Base-by-base conservation (phyloP, 1,139 yeast species). In the Kodamaea arcana region DNA sequence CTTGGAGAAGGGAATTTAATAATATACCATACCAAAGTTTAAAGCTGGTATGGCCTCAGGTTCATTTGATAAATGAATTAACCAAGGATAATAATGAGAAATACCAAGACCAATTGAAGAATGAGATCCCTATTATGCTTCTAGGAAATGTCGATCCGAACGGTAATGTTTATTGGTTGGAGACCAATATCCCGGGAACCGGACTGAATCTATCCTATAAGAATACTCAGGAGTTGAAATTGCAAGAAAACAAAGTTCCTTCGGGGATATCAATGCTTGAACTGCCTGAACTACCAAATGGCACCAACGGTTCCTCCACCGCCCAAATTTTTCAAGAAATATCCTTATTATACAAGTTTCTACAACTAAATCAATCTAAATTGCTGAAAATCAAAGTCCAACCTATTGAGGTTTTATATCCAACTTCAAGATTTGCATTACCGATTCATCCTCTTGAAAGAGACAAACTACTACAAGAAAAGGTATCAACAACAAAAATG, bases 21-120 rank as follows among this genome's bases (percentile, higher is more conserved):
- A 42, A 46, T 3, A 38, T 45, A 10, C 51, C 51, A 17, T 56
- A 56, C 34, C 34, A 48, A 21, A 39, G 46, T 5, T 41, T 66
- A 24, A 55, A 57, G 30, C 39, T 42, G 0, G 31, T 41, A 1
- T 68, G 69, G 65, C 75, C 75, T 1, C 60, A 54, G 29, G 54
- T 55, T 1, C 72, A 69, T 39, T 41, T 68, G 14, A 49, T 66
- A 3, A 43, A 58, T 13, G 65, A 60, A 30, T 41, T 69, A 11
- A 52, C 57, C n/a, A 43, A 46, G 4, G 48, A 49, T 17, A 27
- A 29, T 10, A 27, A 29, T 10, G 23, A 17, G 15, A 30, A 24
- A 10, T 46, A 48, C 32, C 40, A 51, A 13, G 31, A 48, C 3
- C 3, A 20, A 6, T 35, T 47, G 16, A 27, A 45, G 3, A 30